Evolutionary conservation across 2,329 filamentous ascomycete species (phyloP).

Genomic region (Diaporthe batatas): DNA sequence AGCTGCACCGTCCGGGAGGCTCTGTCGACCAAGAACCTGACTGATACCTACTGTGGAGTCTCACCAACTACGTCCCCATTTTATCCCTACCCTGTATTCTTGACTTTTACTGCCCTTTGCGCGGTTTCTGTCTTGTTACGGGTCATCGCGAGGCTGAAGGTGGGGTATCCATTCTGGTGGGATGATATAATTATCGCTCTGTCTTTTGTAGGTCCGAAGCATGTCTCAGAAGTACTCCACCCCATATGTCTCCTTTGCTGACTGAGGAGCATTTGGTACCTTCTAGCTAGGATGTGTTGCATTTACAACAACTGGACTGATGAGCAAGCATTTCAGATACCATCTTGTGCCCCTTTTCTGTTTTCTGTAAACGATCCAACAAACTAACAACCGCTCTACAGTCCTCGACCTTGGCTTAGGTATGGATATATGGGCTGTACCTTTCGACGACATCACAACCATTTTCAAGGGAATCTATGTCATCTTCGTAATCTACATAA

Average conservation of each 20-base stretch:
- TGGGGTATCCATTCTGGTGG: slow-evolving; percentile 19
- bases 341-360: not conserved
- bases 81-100: not conserved
- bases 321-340: not conserved
- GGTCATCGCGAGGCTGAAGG: slow-evolving; percentile 14
- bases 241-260: not conserved
- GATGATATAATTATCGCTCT: slow-evolving; percentile 13
- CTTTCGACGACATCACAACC: slow-evolving; percentile 2
- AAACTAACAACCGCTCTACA: not conserved
- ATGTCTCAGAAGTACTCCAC: no score
- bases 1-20: slow-evolving; percentile 17
- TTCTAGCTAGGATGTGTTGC: slow-evolving; percentile 7
- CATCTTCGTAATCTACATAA: slow-evolving; percentile 2
- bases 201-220: slow-evolving; percentile 2
- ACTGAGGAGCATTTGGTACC: not conserved
- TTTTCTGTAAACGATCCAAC: no score
- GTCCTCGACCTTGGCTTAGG: slow-evolving; percentile 11
- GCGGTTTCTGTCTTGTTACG: slow-evolving; percentile 13
- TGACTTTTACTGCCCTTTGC: not conserved
- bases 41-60: slow-evolving; percentile 1
- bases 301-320: not conserved
- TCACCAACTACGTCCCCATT: not conserved
- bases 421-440: slow-evolving; percentile 16
- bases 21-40: slow-evolving; percentile 6
- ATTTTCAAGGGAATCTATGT: slow-evolving; percentile 16